A percentile compares a stretch with the other conserved stretches of the same genome.
Evolutionary conservation across 108 stramenopile genomes (phyloP).

Genomic region (Mediolabrus comicus): DNA sequence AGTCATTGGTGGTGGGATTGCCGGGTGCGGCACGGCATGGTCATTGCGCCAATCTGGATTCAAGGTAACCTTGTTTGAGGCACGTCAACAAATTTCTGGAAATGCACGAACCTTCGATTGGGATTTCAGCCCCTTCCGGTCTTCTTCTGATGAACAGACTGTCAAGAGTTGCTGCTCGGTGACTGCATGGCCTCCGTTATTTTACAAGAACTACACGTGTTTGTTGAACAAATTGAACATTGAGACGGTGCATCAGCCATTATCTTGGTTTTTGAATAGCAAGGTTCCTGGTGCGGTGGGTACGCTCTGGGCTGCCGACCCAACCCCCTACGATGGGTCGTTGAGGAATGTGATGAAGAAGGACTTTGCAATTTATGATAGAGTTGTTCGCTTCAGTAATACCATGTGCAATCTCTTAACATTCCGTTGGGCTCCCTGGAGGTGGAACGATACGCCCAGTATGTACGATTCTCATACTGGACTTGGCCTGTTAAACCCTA

Average conservation of each 20-base stretch:
- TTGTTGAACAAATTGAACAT: constrained; percentile 41
- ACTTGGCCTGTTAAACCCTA: constrained; percentile 51
- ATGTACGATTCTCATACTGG: constrained; percentile 62
- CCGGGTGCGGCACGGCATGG: constrained; percentile 63
- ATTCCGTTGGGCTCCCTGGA: constrained; percentile 57
- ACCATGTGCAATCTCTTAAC: constrained; percentile 44
- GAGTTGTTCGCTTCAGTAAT: constrained; percentile 42
- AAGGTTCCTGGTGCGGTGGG: constrained; percentile 59
- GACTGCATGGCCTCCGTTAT: constrained; percentile 55
- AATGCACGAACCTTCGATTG: constrained; percentile 64
- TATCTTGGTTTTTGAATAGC: constrained; percentile 58
- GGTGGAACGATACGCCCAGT: constrained; percentile 42
- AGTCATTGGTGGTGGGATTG: constrained; percentile 64
- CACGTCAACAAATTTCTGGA: constrained; percentile 45
- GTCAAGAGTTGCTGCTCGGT: constrained; percentile 62
- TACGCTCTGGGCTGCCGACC: constrained; percentile 55
- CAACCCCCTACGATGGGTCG: constrained; percentile 46
- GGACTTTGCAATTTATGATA: constrained; percentile 49
- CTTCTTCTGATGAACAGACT: constrained; percentile 18
- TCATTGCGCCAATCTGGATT: constrained; percentile 49
- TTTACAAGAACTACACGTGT: constrained; percentile 64
- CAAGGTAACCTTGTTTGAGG: constrained; percentile 52
- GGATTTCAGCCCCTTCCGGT: constrained; percentile 37
- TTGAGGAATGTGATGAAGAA: constrained; percentile 46
- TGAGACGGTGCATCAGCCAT: constrained; percentile 49